Percentiles rank a stretch among this genome's conserved stretches.
Evolutionary conservation across 768 basidiomycete species (phyloP).

Genomic region (Termitomyces titanicus): DNA sequence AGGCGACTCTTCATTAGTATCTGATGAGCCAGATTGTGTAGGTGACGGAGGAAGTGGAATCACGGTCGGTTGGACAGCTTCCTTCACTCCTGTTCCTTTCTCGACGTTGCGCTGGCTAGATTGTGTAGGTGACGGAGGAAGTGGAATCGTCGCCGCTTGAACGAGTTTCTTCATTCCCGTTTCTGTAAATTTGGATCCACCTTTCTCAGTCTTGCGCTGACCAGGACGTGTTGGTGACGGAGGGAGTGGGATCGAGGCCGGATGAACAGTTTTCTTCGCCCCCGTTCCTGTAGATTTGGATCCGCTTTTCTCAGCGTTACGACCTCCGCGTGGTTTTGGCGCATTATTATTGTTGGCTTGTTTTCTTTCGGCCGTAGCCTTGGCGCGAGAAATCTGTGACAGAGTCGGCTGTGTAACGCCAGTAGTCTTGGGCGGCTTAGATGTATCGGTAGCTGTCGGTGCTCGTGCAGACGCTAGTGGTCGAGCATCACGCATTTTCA

Average conservation of each 20-base stretch:
- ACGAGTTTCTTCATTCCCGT: slow-evolving; percentile 12
- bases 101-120: not conserved
- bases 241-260: no score
- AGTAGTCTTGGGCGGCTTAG: slow-evolving; percentile 7
- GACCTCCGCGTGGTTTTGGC: slow-evolving; percentile 12
- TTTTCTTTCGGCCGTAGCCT: slow-evolving; percentile 15
- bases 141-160: slow-evolving; percentile 29
- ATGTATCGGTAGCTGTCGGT: not conserved
- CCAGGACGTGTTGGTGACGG: no score
- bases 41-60: slow-evolving; percentile 37
- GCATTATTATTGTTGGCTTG: not conserved
- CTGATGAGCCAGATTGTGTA: slow-evolving; percentile 3
- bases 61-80: slow-evolving; percentile 26
- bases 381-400: slow-evolving; percentile 24
- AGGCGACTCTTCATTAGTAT: not conserved
- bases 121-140: slow-evolving; percentile 33
- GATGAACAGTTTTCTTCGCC: no score
- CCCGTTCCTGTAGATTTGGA: no score
- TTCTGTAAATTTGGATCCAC: not conserved
- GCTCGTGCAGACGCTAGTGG: not conserved
- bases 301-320: not conserved
- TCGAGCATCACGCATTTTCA: not conserved
- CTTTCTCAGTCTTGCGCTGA: slow-evolving; percentile 3
- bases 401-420: slow-evolving; percentile 23
- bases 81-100: slow-evolving; percentile 1